phyloP scores from a whole-genome alignment of 129 eudicot species.

The Sambucus nigra region DNA sequence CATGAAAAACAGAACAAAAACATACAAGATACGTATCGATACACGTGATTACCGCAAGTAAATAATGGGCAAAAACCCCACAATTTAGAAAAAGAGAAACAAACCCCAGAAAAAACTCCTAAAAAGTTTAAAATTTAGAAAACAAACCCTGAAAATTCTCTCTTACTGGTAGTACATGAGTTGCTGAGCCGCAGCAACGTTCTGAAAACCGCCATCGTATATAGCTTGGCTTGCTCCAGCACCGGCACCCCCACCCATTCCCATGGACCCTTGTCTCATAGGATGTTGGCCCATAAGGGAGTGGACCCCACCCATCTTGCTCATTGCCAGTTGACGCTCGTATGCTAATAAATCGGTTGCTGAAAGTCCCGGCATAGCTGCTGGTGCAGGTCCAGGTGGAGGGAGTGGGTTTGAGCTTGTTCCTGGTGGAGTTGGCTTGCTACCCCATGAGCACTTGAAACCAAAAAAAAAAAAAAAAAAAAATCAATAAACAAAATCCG shows the following conservation, averaged over 20 bases:
- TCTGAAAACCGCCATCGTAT: slow-evolving; percentile 85
- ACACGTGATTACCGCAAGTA: background rate
- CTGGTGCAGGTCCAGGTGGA: slow-evolving; percentile 62
- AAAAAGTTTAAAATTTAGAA: background rate
- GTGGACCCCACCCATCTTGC: slow-evolving; percentile 76
- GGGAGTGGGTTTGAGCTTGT: slow-evolving; percentile 84
- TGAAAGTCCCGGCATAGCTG: slow-evolving; percentile 43
- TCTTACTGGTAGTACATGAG: slow-evolving; percentile 91
- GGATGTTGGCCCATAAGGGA: slow-evolving; percentile 57
- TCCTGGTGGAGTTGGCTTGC: slow-evolving; percentile 94
- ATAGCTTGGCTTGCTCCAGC: slow-evolving; percentile 86
- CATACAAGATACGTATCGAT: slow-evolving; percentile 12
- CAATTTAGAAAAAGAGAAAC: background rate
- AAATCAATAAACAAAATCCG: background rate
- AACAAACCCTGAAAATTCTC: too few relatives aligned
- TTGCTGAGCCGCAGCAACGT: slow-evolving; percentile 92
- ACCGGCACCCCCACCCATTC: slow-evolving; percentile 64
- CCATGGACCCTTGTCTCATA: slow-evolving; percentile 67
- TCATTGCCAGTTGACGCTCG: slow-evolving; percentile 68
- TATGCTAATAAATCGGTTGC: slow-evolving; percentile 63
- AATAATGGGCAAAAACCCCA: slow-evolving; percentile 8
- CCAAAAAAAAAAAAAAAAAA: slow-evolving; percentile 1
- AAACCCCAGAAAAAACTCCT: slow-evolving; percentile 19
- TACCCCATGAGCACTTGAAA: slow-evolving; percentile 94
- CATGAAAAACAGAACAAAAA: background rate